Percentiles rank a stretch among this genome's conserved stretches.
phyloP scores from a whole-genome alignment of 192 early-diverging fungal genomes.

The Entomortierella lignicola region DNA sequence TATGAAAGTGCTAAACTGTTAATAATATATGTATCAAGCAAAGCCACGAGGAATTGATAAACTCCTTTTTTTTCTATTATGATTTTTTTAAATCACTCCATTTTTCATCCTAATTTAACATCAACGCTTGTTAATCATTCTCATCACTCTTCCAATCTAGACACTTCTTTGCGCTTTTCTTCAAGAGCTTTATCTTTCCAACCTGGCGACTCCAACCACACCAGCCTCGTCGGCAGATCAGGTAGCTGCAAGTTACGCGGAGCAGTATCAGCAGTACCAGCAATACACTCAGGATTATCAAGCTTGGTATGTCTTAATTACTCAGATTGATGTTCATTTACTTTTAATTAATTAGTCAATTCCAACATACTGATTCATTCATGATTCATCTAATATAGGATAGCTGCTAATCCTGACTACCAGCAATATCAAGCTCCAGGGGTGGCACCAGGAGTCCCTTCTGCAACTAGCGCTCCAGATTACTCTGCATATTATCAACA shows the following conservation, averaged over 20 bases:
- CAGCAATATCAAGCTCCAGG: constrained; percentile 11
- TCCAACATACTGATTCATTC: too few relatives aligned
- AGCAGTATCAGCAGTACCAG: constrained; percentile 33
- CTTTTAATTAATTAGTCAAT: too few relatives aligned
- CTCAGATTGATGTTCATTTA: too few relatives aligned
- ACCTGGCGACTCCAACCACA: constrained; percentile 32
- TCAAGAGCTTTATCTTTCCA: constrained; percentile 4
- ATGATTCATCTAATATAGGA: constrained; percentile 3
- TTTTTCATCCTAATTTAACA: too few relatives aligned
- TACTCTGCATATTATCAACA: constrained; percentile 50
- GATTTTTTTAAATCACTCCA: too few relatives aligned
- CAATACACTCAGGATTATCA: constrained; percentile 52
- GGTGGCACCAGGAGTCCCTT: constrained; percentile 5
- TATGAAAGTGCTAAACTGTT: too few relatives aligned
- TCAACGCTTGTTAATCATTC: not conserved
- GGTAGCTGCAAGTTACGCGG: constrained; percentile 39
- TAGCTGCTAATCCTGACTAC: constrained; percentile 48
- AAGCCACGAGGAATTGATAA: too few relatives aligned
- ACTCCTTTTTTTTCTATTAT: too few relatives aligned
- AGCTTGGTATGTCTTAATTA: constrained; percentile 32
- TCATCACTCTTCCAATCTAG: not conserved
- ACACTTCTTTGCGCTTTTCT: constrained; percentile 1
- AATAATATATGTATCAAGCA: too few relatives aligned
- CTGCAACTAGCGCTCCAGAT: constrained; percentile 15
- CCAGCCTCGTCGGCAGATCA: constrained; percentile 30